Conservation (phyloP, 768 basidiomycete species). For the Suillus decipiens region DNA sequence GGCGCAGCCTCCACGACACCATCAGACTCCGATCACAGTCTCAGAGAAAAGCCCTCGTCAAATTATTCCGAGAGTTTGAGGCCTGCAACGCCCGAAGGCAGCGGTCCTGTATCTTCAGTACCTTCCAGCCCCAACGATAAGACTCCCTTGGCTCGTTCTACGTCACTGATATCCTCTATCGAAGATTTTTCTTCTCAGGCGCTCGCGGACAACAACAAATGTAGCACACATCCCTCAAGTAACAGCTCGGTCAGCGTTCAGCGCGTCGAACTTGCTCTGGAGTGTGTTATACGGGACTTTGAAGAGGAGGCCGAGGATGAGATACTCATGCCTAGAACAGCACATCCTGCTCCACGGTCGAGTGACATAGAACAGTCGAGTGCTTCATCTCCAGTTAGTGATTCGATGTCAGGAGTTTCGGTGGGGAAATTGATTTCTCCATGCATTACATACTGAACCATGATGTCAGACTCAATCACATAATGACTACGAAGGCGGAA, state of each 20-base stretch:
- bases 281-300: conserved; percentile 75
- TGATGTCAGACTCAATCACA: conserved; percentile 32
- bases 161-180: conserved; percentile 41
- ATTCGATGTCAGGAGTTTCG: conserved; percentile 19
- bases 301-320: conserved; percentile 77
- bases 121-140: conserved; percentile 46
- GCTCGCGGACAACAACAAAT: conserved; percentile 16
- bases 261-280: conserved; percentile 70
- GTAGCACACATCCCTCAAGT: conserved; percentile 31
- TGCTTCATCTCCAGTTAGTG: conserved; percentile 21
- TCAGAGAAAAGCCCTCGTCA: conserved; percentile 46
- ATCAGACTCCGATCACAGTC: conserved; percentile 46
- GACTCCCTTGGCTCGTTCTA: conserved; percentile 42
- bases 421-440: conserved; percentile 23
- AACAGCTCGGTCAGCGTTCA: conserved; percentile 52
- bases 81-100: conserved; percentile 59
- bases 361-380: conserved; percentile 29
- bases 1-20: conserved; percentile 44
- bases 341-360: conserved; percentile 44
- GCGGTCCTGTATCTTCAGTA: conserved; percentile 38
- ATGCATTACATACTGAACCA: conserved; percentile 21
- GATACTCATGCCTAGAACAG: conserved; percentile 71
- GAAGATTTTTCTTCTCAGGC: conserved; percentile 28
- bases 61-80: conserved; percentile 49
- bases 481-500: conserved; percentile 58